A percentile compares a stretch with the other conserved stretches of the same genome.
These are phyloP conservation scores for Paecilomyces dactylethromorphus DNA, from an alignment of 2,329 filamentous ascomycete species.

Conservation along the genomic window DNA sequence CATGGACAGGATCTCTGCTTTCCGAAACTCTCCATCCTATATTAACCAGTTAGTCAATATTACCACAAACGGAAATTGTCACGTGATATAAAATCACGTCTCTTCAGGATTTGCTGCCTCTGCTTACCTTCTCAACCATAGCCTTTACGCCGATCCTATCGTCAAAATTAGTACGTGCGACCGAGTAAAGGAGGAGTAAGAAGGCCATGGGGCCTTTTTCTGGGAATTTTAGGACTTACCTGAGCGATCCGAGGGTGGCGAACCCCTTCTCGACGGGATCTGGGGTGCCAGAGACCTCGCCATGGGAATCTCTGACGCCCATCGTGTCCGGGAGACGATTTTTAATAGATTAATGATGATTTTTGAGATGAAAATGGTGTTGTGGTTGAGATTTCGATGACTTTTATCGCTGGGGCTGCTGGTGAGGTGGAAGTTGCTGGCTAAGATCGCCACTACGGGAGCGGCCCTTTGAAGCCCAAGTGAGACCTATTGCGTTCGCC, in stretches of 20 bases:
- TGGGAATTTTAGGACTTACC: conserved; percentile 45
- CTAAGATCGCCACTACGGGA: background rate
- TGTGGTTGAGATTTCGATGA: conserved; percentile 13
- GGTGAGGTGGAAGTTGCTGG: conserved; percentile 2
- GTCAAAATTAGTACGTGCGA: conserved; percentile 25
- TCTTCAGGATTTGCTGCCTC: conserved; percentile 7
- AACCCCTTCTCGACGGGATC: conserved; percentile 66
- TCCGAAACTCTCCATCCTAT: conserved; percentile 72
- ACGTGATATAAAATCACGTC: conserved; percentile 23
- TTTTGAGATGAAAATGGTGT: conserved; percentile 14
- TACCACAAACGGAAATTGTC: conserved; percentile 10
- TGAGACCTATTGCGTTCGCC: conserved; percentile 1
- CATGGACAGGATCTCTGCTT: conserved; percentile 95
- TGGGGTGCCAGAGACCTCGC: conserved; percentile 49
- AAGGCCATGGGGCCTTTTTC: conserved; percentile 1
- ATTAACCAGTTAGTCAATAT: conserved; percentile 9
- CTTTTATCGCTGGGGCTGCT: conserved; percentile 1
- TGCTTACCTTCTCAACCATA: conserved; percentile 61
- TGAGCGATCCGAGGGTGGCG: conserved; percentile 77
- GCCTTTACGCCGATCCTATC: conserved; percentile 60
- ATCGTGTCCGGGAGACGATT: conserved; percentile 29
- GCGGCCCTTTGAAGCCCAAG: background rate
- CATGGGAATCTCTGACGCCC: conserved; percentile 50
- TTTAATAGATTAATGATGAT: conserved; percentile 1
- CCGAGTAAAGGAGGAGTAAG: conserved; percentile 20